These are phyloP conservation scores for Xylariaceae sp. DNA, from an alignment of 2,329 filamentous ascomycete species.

Conservation along the genomic window DNA sequence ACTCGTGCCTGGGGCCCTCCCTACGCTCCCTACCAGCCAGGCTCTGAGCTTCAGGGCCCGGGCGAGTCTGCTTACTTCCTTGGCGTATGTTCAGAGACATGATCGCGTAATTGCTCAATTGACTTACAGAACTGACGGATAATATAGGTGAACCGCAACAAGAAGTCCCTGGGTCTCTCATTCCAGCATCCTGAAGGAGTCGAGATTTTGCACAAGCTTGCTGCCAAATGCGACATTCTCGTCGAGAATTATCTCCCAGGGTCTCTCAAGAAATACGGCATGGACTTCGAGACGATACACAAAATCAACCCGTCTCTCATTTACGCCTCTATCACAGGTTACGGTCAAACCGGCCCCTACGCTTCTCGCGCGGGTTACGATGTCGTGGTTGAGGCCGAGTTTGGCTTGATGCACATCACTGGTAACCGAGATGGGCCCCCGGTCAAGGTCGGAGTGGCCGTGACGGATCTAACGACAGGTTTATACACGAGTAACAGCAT, in stretches of 20 bases:
- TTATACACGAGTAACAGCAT: conserved; percentile 93
- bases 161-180: conserved; percentile 86
- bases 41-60: conserved; percentile 56
- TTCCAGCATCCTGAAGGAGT: conserved; percentile 83
- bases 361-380: conserved; percentile 87
- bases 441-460: conserved; percentile 95
- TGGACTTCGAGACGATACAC: conserved; percentile 79
- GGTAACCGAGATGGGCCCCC: conserved; percentile 81
- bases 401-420: conserved; percentile 98
- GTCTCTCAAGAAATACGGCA: conserved; percentile 78
- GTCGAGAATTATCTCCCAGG: conserved; percentile 97
- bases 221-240: conserved; percentile 79
- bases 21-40: conserved; percentile 71
- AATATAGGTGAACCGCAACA: conserved; percentile 84
- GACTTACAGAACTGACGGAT: conserved; percentile 9
- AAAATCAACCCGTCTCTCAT: conserved; percentile 81
- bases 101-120: background rate
- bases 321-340: conserved; percentile 95
- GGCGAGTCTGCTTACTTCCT: conserved; percentile 96
- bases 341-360: conserved; percentile 92
- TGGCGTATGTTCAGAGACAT: conserved; percentile 52
- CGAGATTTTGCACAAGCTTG: conserved; percentile 79
- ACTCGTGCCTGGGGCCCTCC: conserved; percentile 95
- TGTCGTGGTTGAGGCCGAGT: conserved; percentile 98
- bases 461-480: conserved; percentile 92